Evolutionary conservation across 2,329 filamentous ascomycete species (phyloP), one percentile per base, ranked within the genome.

Genomic region (Neonectria punicea): DNA sequence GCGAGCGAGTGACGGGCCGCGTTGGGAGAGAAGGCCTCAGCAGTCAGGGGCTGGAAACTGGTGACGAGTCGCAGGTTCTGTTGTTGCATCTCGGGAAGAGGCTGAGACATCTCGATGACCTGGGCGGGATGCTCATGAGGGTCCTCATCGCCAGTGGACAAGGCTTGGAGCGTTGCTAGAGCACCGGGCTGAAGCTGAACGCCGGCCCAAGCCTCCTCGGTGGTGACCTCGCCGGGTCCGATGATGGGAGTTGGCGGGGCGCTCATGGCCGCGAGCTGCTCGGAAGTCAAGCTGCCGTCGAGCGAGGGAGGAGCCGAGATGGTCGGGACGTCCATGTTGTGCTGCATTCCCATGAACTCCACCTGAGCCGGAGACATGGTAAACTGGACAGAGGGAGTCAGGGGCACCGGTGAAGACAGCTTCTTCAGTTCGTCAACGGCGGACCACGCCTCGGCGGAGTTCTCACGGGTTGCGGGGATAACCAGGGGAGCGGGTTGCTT

Each of bases 271-370:
- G 93, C 93, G 78, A 97, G 87, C 77, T 97, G 94, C 75, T 98
- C 94, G 2, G 94, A 97, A 9, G 90, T 92, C 73, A 96, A 82
- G 79, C 93, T 97, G 22, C 94, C 94, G 80, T 97, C 94, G 4
- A 97, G 84, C 5, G 95, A 98, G 4, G 95, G 95, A 5, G 94
- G 91, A 6, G 93, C 91, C 60, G 93, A 94, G 32, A 89, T 87
- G 39, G 89, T 90, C 2, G 93, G 93, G 4, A 95, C 85, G 53
- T 89, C 86, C 22, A 90, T 85, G 30, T 88, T 75, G 65, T 89
- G 87, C 70, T 89, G 87, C 65, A 83, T 79, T 55, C 86, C 86
- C 77, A 97, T 89, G 74, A 92, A 90, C 11, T 89, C 89, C 70
- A 95, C 84, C 61, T 91, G 88, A 18, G 89, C 89, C 4, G 92